Base-by-base conservation (phyloP, 176 grass and related monocot species). In the Musa itinerans region DNA sequence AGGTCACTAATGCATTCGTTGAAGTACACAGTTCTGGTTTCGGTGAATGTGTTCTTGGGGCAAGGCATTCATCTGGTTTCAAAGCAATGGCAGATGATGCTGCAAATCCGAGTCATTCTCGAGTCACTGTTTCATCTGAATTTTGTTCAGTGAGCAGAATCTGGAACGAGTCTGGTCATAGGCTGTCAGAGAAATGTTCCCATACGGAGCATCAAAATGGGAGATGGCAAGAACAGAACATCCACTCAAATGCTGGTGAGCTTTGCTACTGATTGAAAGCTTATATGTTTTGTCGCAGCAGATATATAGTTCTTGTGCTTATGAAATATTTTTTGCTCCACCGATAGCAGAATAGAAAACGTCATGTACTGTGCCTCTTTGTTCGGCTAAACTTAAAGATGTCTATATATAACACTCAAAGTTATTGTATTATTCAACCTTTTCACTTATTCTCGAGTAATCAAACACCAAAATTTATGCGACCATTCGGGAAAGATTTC, bases 21-120 rank as follows among this genome's bases (percentile, higher is more conserved):
- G 57, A 74, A 49, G 56, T 5, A 51, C 73, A 73, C 50, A 68
- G 53, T 11, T 81, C 74, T 2, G 23, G 4, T 78, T 53, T 62
- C 11, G 70, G 52, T 62, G 65, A 74, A 22, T 48, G 77, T 84
- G 48, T 73, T 59, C 51, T 50, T 75, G 56, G 73, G n/a, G 63
- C 23, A 22, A 3, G 22, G 23, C 63, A 65, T 65, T 13, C 26
- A 65, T 65, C 21, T 65, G 24, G 63, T 13, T 26, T 27, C 26
- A 23, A 65, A 65, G 22, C 63, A 22, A 43, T 71, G 48, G 48
- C 7, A 51, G 34, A 11, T 61, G 11, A 48, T 61, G 53, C 52
- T 49, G 53, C 15, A 59, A 0, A 53, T 54, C 23, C 7, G 22
- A 24, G 71, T 16, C 10, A 25, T 54, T 73, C 71, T 53, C 51